A percentile compares a stretch with the other conserved stretches of the same genome.
Conservation (phyloP, 257 asterid species). For the Verbascum thapsus region DNA sequence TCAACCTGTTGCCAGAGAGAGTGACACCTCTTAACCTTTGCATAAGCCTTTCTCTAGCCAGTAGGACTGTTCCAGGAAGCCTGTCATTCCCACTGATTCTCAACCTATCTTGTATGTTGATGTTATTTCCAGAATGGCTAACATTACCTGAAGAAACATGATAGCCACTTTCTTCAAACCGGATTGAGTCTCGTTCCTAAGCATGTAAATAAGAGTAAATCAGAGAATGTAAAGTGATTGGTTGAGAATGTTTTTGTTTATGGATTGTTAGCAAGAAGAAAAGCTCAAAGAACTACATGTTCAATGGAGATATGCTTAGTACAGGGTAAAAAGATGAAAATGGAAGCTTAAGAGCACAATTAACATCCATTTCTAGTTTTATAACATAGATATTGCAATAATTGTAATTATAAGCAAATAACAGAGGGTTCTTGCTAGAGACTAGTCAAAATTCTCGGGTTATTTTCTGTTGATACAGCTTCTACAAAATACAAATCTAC, state of each 20-base stretch:
- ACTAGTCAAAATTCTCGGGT: no score
- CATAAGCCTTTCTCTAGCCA: conserved; percentile 91
- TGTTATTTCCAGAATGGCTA: conserved; percentile 38
- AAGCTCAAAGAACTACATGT: background rate
- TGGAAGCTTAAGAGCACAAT: background rate
- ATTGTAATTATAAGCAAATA: no score
- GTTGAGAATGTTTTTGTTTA: conserved; percentile 5
- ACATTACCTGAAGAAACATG: conserved; percentile 40
- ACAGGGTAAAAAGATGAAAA: background rate
- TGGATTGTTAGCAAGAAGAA: background rate
- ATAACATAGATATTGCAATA: no score
- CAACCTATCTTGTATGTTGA: conserved; percentile 41
- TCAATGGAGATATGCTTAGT: background rate
- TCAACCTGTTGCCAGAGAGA: conserved; percentile 67
- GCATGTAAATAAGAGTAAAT: conserved; percentile 23
- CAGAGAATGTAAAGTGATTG: background rate
- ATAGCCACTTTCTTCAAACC: conserved; percentile 49
- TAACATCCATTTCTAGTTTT: no score
- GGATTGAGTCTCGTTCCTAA: conserved; percentile 63
- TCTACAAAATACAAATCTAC: no score
- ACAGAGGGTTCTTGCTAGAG: no score
- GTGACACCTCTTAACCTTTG: conserved; percentile 83
- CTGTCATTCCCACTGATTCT: conserved; percentile 54
- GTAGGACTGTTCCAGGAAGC: conserved; percentile 88
- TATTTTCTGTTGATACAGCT: no score